These are phyloP conservation scores for Rosa chinensis DNA, from an alignment of 306 rosid genomes.

Conservation along the genomic window DNA sequence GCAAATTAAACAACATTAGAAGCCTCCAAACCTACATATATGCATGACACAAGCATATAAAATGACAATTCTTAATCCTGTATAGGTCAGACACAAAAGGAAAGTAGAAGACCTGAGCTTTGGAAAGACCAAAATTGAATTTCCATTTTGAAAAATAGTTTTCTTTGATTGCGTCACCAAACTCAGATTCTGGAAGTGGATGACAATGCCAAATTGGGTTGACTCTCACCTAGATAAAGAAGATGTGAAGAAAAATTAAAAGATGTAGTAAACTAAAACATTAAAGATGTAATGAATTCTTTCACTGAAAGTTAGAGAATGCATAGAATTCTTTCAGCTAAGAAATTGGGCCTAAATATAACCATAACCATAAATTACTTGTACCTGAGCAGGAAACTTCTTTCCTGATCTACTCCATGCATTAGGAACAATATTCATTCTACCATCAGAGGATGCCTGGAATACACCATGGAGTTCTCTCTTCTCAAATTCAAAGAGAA, in stretches of 20 bases:
- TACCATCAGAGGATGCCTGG: slow-evolving; percentile 50
- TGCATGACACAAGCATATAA: slow-evolving; percentile 4
- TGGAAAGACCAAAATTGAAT: slow-evolving; percentile 64
- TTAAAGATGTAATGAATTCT: neutral
- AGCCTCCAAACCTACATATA: slow-evolving; percentile 50
- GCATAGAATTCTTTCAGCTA: neutral
- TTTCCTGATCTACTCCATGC: slow-evolving; percentile 42
- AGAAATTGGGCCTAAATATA: neutral
- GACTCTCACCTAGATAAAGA: slow-evolving; percentile 46
- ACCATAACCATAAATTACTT: neutral
- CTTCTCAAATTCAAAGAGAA: slow-evolving; percentile 57
- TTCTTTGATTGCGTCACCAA: slow-evolving; percentile 45
- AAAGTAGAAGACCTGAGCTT: slow-evolving; percentile 52
- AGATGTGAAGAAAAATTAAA: slow-evolving; percentile 9
- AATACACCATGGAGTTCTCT: slow-evolving; percentile 63
- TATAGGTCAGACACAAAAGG: slow-evolving; percentile 14
- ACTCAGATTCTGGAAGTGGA: slow-evolving; percentile 52
- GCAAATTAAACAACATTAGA: slow-evolving; percentile 41
- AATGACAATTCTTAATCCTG: slow-evolving; percentile 1
- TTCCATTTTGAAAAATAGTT: slow-evolving; percentile 49
- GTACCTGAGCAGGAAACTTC: slow-evolving; percentile 68
- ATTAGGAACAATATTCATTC: slow-evolving; percentile 37
- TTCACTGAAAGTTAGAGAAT: neutral
- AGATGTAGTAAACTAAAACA: neutral
- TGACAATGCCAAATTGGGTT: slow-evolving; percentile 48